Base-by-base conservation (phyloP, 192 early-diverging fungal species). In the Fimicolochytrium jonesii region DNA sequence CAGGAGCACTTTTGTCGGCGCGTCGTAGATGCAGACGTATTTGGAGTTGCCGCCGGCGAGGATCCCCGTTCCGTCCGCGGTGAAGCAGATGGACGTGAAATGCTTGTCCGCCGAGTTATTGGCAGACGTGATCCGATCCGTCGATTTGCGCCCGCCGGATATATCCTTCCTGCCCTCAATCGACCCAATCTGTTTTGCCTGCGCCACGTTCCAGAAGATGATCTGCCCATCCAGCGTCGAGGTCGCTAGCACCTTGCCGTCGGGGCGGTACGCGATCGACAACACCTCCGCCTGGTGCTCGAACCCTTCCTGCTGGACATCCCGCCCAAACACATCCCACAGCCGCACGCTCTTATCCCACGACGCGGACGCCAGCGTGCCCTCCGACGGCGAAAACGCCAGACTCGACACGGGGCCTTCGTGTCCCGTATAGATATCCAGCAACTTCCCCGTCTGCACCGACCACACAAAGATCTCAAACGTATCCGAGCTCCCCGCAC, bases 391-490 rank as follows among this genome's bases (percentile, higher is more conserved):
- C 30, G 90, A 91, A 73, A 99, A 99, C 0, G 82, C 82, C 47
- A 99, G 74, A 4, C 73, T 70, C 54, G 87, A 88, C 44, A 99
- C 83, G 0, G 97, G 95, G 0, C 88, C 97, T 62, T 90, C 86
- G 67, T 99, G 97, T 1, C 95, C 97, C 30, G 84, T 78, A 22
- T 96, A 74, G 50, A 97, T 88, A 67, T 99, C 97, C 23, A 99
- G 75, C 42, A 98, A 76, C 64, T 94, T 92, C n/a, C 97, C 97
- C 0, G 94, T 99, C 68, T 98, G 95, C 62, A 99, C 92, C 53
- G 90, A 92, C 97, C 97, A 99, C 57, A 98, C 87, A 69, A 85
- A 98, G 35, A 99, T 92, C 65, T 98, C 95, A 75, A 97, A 99
- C 4, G 90, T 86, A 68, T 99, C 94, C 64, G 87, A 77, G 39